Percentiles rank a stretch among this genome's conserved stretches.
Conservation (phyloP, 2,329 filamentous ascomycete genomes). For the Neopestalotiopsis sp. region DNA sequence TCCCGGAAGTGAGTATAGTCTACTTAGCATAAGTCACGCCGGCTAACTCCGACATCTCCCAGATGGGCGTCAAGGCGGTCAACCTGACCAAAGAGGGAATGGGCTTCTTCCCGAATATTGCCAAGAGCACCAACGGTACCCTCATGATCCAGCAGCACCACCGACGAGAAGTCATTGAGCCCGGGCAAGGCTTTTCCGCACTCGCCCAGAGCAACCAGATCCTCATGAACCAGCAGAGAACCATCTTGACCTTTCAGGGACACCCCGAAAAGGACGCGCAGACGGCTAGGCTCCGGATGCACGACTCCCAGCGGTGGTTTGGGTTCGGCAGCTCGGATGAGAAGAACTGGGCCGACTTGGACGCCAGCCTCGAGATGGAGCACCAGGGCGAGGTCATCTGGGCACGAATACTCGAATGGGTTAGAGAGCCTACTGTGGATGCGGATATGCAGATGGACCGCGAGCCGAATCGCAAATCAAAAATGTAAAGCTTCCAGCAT, state of each 20-base stretch:
- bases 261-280: constrained; percentile 49
- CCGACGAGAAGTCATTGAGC: constrained; percentile 40
- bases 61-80: constrained; percentile 20
- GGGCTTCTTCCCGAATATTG: constrained; percentile 40
- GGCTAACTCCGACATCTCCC: not conserved
- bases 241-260: constrained; percentile 49
- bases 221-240: constrained; percentile 43
- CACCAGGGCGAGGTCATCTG: constrained; percentile 45
- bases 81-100: constrained; percentile 41
- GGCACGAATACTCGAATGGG: constrained; percentile 39
- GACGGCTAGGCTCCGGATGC: constrained; percentile 43
- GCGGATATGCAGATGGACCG: constrained; percentile 19
- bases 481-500: not conserved
- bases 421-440: constrained; percentile 20
- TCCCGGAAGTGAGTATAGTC: constrained; percentile 39
- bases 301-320: constrained; percentile 42
- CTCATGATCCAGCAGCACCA: constrained; percentile 47
- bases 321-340: constrained; percentile 37
- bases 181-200: constrained; percentile 38
- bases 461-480: constrained; percentile 2
- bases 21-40: not conserved
- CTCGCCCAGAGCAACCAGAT: constrained; percentile 43
- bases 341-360: constrained; percentile 33
- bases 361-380: constrained; percentile 33
- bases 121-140: constrained; percentile 20